A percentile compares a stretch with the other conserved stretches of the same genome.
Evolutionary conservation across 202 grass and related monocot species (phyloP).

Genomic region (Setaria viridis): DNA sequence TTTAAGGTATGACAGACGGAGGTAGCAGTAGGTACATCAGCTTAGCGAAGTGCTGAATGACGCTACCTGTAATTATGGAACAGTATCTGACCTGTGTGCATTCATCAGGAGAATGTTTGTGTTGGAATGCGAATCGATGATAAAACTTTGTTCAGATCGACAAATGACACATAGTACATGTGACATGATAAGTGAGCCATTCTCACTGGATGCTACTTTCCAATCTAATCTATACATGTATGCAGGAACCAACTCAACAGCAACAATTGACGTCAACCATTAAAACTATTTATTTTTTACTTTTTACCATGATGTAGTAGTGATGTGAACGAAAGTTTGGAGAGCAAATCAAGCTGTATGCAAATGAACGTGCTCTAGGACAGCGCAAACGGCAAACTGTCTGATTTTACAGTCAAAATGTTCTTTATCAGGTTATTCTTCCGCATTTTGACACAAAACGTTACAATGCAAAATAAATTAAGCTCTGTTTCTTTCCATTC

Average conservation of each 20-base stretch:
- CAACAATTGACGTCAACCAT: neutral
- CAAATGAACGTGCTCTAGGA: neutral
- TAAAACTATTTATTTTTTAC: neutral
- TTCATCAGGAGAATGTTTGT: neutral
- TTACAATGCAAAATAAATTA: slow-evolving; percentile 20
- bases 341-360: neutral
- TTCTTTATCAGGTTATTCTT: slow-evolving; percentile 8
- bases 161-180: neutral
- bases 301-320: too few relatives aligned
- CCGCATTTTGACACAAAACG: neutral
- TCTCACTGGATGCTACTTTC: neutral
- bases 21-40: too few relatives aligned
- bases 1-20: too few relatives aligned
- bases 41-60: neutral
- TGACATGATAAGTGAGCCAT: neutral
- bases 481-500: neutral
- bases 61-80: neutral
- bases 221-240: too few relatives aligned
- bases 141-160: neutral
- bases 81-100: neutral
- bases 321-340: too few relatives aligned
- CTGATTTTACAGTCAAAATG: slow-evolving; percentile 21
- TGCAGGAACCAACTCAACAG: too few relatives aligned
- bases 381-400: slow-evolving; percentile 1
- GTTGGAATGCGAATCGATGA: neutral